These are phyloP conservation scores for Pascua sp. DNA, from an alignment of 1,284 basidiomycete genomes.

Conservation along the genomic window DNA sequence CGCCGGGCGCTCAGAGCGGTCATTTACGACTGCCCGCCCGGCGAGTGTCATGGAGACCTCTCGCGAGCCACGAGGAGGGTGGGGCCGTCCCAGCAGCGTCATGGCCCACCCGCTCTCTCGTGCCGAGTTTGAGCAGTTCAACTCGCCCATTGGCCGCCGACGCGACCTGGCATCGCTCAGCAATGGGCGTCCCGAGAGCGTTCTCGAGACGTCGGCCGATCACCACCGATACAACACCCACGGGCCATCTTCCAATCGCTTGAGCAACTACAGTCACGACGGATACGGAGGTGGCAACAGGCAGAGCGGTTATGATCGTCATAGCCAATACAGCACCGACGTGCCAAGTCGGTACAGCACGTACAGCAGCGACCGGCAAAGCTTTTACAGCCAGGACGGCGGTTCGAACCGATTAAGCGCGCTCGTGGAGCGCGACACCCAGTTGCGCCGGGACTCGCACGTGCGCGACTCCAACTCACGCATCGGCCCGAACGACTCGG, in stretches of 20 bases:
- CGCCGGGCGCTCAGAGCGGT: not conserved
- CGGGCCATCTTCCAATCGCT: not conserved
- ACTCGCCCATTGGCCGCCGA: not conserved
- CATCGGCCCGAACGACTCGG: slow-evolving; percentile 36
- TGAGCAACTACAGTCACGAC: not conserved
- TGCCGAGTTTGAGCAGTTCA: slow-evolving; percentile 7
- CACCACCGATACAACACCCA: slow-evolving; percentile 14
- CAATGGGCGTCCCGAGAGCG: slow-evolving; percentile 15
- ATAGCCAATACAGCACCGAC: no score
- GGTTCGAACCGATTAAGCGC: no score
- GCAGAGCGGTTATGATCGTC: no score
- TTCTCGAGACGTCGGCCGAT: slow-evolving; percentile 13
- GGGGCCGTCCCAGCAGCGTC: not conserved
- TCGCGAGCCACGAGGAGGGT: no score
- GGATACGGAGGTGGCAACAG: not conserved
- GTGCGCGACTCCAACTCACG: slow-evolving; percentile 6
- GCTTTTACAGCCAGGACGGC: no score
- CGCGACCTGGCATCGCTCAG: slow-evolving; percentile 3
- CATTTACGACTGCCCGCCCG: slow-evolving; percentile 7
- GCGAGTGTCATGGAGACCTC: slow-evolving; percentile 1
- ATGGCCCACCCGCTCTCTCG: not conserved
- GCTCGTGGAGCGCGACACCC: no score
- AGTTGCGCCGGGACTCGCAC: not conserved
- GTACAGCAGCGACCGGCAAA: no score
- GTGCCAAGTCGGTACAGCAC: no score